Base-by-base conservation (phyloP, 2,329 filamentous ascomycete species). In the Pseudogymnoascus verrucosus region DNA sequence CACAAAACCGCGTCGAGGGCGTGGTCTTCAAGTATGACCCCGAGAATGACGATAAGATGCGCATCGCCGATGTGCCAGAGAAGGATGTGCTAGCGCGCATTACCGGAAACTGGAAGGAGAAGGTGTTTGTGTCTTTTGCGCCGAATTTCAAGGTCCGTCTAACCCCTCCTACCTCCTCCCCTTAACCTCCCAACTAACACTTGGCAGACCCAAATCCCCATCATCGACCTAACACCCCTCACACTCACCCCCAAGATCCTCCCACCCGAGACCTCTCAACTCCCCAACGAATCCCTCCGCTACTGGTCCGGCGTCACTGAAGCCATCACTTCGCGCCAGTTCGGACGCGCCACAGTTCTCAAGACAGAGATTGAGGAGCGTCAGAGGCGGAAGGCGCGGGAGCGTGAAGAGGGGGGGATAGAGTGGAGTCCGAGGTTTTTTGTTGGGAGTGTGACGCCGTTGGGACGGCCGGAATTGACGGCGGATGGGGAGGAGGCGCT, bases 301-400 rank as follows among this genome's bases (percentile, higher is more conserved):
- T 89, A 96, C 73, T 99, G 95, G 95, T 83, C 86, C 36, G 85
- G 84, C 23, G 93, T 99, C 51, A 98, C 95, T 16, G 82, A 90
- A 62, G 91, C 93, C 37, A 98, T 99, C 71, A 76, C 84, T 21
- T 79, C 86, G 66, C 96, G 93, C 76, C 91, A 96, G 73, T 99
- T 87, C 76, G 84, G 83, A 44, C 86, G 89, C 67, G 95, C 95
- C 6, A 99, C 95, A 21, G 85, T 84, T 19, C 79, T 95, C 66
- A 99, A 99, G 79, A 86, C 91, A 65, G 91, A 96, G 71, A 84
- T 99, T 10, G 95, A 99, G 76, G 95, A 99, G 75, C 82, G 82
- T 47, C 95, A 99, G 78, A 83, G 95, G 34, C 84, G 90, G 71
- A 93, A 91, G 77, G 93, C 91, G 1, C 86, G 91, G 23, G 86